Percentiles rank a stretch among this genome's conserved stretches.
These are phyloP conservation scores for Puya raimondii DNA, from an alignment of 176 grass and related monocot genomes.

Conservation along the genomic window DNA sequence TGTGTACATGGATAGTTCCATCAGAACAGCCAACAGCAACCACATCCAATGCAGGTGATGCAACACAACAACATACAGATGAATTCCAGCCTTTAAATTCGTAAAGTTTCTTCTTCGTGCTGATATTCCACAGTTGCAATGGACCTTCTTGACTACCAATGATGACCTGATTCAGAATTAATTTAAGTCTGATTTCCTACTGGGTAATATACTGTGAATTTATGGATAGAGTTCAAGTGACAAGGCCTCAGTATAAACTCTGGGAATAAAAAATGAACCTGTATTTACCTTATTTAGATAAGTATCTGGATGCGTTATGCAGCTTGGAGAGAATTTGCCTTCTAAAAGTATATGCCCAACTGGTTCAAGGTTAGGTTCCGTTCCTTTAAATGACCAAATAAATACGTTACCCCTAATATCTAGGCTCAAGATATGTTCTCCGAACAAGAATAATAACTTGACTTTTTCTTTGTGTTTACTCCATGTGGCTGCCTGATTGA, in stretches of 20 bases:
- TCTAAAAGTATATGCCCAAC: conserved; percentile 64
- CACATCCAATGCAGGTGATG: conserved; percentile 85
- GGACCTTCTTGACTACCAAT: conserved; percentile 83
- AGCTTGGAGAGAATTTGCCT: conserved; percentile 65
- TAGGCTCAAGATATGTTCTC: conserved; percentile 70
- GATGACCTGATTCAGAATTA: conserved; percentile 45
- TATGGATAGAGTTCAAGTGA: neutral
- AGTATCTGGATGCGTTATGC: conserved; percentile 94
- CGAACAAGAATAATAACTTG: conserved; percentile 60
- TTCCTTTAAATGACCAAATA: conserved; percentile 83
- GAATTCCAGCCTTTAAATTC: conserved; percentile 90
- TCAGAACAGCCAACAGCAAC: conserved; percentile 78
- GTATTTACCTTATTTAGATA: conserved; percentile 85
- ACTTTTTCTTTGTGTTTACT: conserved; percentile 78
- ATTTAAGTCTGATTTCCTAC: conserved; percentile 10
- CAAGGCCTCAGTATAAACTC: conserved; percentile 8
- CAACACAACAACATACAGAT: conserved; percentile 64
- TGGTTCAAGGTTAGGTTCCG: conserved; percentile 53
- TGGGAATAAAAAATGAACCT: conserved; percentile 6
- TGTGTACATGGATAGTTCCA: conserved; percentile 85
- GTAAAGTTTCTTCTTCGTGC: conserved; percentile 65
- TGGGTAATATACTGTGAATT: conserved; percentile 8
- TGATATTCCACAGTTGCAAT: conserved; percentile 90
- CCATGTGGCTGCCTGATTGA: conserved; percentile 68
- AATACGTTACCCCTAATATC: conserved; percentile 73